These are phyloP conservation scores for Cenchrus americanus DNA, from an alignment of 176 grass and related monocot species.

Conservation along the genomic window DNA sequence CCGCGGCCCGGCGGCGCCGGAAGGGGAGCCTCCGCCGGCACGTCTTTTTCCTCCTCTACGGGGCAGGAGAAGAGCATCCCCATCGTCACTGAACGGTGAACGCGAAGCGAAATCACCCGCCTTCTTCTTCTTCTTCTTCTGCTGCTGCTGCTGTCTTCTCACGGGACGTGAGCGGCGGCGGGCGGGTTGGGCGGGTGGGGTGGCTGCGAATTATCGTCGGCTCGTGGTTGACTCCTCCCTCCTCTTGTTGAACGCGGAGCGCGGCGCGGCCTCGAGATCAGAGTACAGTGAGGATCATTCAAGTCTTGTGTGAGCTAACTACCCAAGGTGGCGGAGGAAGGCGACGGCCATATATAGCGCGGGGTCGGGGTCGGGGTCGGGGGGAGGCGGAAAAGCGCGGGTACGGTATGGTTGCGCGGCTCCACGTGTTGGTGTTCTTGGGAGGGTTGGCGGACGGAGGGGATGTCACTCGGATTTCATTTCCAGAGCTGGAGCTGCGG, in stretches of 20 bases:
- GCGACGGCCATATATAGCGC: slow-evolving; percentile 50
- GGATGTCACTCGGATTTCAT: slow-evolving; percentile 41
- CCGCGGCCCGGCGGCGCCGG: background rate
- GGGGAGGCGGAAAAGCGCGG: slow-evolving; percentile 53
- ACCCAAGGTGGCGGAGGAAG: slow-evolving; percentile 17
- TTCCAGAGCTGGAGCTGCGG: too few species aligned
- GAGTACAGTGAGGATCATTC: slow-evolving; percentile 18
- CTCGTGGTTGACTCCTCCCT: slow-evolving; percentile 39
- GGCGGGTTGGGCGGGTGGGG: background rate
- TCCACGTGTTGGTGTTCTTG: slow-evolving; percentile 55
- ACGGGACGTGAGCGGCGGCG: too few species aligned
- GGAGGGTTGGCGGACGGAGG: background rate
- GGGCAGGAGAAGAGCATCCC: slow-evolving; percentile 58
- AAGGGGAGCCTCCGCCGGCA: background rate
- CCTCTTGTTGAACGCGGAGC: background rate
- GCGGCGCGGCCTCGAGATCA: background rate
- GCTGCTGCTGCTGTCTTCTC: background rate
- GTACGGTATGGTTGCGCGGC: background rate
- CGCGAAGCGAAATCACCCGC: background rate
- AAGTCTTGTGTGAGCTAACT: slow-evolving; percentile 17
- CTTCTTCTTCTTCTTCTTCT: background rate
- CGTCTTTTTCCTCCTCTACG: slow-evolving; percentile 38
- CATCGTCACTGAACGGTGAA: slow-evolving; percentile 28
- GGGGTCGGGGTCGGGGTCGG: too few species aligned
- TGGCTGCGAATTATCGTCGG: background rate